Evolutionary conservation across 495 filamentous ascomycete genomes (phyloP), one percentile per base, ranked within the genome.

Genomic region (Aspergillus avenaceus): DNA sequence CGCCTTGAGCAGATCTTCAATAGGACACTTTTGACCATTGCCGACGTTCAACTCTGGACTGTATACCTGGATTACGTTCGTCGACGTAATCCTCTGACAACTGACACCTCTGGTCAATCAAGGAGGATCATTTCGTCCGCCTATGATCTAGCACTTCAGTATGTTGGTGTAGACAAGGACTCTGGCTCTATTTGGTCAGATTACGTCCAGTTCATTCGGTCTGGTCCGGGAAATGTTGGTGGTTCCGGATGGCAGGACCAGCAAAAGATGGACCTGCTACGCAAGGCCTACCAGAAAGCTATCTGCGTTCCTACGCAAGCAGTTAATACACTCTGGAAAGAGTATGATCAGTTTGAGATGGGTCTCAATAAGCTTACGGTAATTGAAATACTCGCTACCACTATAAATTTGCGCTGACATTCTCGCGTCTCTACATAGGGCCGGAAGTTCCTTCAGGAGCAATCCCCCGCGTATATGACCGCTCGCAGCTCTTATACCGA

Each of bases 321-420:
- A 26, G 78, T 93, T 41, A 88, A 91, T 56, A 76, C 73, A 11
- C 65, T 98, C 8, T 98, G 93, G 93, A 96, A 93, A 69, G 92
- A 98, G 61, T 98, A 97, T 60, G 91, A 96, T 67, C 79, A 84
- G 58, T 98, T 97, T 60, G 93, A 98, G 68, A 88, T 90, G 82
- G 80, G 83, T 8, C 67, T 96, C 26, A 97, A 96, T 68, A 97
- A 96, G 67, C 74, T 88, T 46, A 88, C 88, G 32, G 87, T 90
- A 74, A 70, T 69, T 67, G 14, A 31, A 38, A 44, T 25, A 21
- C 22, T n/a, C 49, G 9, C 37, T 13, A 24, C 45, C 26, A 41
- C 49, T 16, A 24, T 25, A 45, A 21, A 1, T 21, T 5, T 18
- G 12, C 13, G 22, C 29, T 45, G 12, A 45, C 22, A 4, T 28